phyloP scores from a whole-genome alignment of 1,284 basidiomycete genomes.

The Heterobasidion occidentale region DNA sequence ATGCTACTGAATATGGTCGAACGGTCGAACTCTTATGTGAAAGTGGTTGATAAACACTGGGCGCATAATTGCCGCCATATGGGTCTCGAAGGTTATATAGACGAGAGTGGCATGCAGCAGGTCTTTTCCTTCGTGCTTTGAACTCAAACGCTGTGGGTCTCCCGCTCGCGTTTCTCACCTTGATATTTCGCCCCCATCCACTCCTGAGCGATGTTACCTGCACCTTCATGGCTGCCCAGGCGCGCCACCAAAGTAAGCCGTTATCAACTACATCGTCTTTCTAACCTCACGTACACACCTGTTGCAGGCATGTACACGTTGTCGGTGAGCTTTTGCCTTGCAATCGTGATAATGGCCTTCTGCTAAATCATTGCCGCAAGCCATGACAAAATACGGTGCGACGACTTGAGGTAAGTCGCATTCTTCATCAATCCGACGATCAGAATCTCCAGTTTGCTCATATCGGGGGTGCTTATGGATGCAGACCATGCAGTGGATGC shows the following conservation, averaged over 20 bases:
- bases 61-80: too few species aligned
- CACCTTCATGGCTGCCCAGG: slow-evolving; percentile 23
- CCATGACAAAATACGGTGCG: slow-evolving; percentile 2
- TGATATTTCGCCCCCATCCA: background rate
- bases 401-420: slow-evolving; percentile 1
- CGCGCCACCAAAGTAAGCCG: slow-evolving; percentile 16
- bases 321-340: background rate
- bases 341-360: background rate
- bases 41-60: too few species aligned
- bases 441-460: too few species aligned
- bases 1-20: background rate
- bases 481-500: slow-evolving; percentile 44
- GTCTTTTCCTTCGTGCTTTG: too few species aligned
- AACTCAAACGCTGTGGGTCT: background rate
- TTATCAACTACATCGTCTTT: background rate
- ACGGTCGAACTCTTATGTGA: background rate
- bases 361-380: background rate
- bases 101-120: too few species aligned
- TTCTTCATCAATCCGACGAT: background rate
- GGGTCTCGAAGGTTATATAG: too few species aligned
- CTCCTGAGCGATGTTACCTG: background rate
- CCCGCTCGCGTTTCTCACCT: background rate
- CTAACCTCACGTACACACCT: background rate
- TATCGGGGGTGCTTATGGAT: too few species aligned
- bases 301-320: slow-evolving; percentile 3